Evolutionary conservation across 1,139 yeast species (phyloP).

Genomic region (Fermentozyma sake): DNA sequence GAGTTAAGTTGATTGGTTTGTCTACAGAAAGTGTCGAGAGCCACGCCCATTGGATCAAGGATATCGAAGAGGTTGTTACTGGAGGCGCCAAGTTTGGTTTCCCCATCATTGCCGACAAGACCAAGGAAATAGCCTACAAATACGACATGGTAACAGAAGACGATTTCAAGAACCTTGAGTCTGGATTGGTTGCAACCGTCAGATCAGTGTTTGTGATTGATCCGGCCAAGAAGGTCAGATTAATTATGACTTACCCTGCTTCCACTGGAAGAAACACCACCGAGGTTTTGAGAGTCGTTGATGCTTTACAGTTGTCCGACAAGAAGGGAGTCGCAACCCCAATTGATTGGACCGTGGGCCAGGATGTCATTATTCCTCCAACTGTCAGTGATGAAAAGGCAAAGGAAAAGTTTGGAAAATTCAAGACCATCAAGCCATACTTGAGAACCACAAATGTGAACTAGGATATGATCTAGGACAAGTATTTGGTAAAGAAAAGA

Average conservation of each 20-base stretch:
- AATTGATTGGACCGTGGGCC: slow-evolving; percentile 83
- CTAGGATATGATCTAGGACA: no score
- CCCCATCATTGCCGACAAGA: slow-evolving; percentile 79
- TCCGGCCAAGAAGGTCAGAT: slow-evolving; percentile 69
- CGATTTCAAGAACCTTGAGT: slow-evolving; percentile 13
- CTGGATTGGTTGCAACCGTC: slow-evolving; percentile 45
- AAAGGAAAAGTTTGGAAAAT: slow-evolving; percentile 66
- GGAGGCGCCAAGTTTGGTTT: slow-evolving; percentile 55
- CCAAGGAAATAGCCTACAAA: slow-evolving; percentile 60
- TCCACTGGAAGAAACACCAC: slow-evolving; percentile 88
- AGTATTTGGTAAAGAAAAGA: no score
- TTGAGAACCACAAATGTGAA: slow-evolving; percentile 30
- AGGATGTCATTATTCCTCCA: slow-evolving; percentile 82
- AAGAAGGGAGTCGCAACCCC: slow-evolving; percentile 73
- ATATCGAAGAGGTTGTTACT: slow-evolving; percentile 67
- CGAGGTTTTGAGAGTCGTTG: slow-evolving; percentile 76
- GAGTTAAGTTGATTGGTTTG: slow-evolving; percentile 72
- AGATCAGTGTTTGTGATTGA: slow-evolving; percentile 82
- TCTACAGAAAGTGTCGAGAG: slow-evolving; percentile 69
- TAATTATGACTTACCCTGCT: slow-evolving; percentile 76
- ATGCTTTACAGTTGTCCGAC: slow-evolving; percentile 75
- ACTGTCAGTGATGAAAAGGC: slow-evolving; percentile 69
- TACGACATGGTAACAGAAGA: slow-evolving; percentile 62
- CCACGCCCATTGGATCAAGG: slow-evolving; percentile 79
- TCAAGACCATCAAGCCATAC: slow-evolving; percentile 76